Evolutionary conservation across 257 asterid species (phyloP), one percentile per base, ranked within the genome.

Genomic region (Petrea volubilis): DNA sequence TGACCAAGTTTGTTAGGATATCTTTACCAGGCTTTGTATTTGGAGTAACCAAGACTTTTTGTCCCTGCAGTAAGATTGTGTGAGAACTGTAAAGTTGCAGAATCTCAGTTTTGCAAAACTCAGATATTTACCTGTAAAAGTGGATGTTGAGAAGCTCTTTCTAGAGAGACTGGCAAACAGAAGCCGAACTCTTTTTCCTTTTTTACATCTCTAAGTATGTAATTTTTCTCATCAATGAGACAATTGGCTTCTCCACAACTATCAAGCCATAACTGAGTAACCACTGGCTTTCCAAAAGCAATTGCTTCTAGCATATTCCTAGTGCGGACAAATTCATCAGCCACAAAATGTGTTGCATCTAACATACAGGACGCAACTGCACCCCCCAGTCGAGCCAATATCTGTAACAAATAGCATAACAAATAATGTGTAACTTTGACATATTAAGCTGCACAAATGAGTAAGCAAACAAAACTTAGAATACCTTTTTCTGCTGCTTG

Each of bases 291-390:
- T 47, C 97, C 97, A 44, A 34, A 79, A 67, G 99, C 96, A 88
- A 94, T 94, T 67, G 97, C 97, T 84, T 94, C 99, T 67, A 94
- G 79, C 96, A 94, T 89, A 76, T 91, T 94, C 80, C 90, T 83
- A 13, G 99, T 94, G 60, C 99, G 96, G 55, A 87, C 91, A 86
- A 94, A 94, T 73, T 89, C 87, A 81, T 91, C 97, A 20, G 96
- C 90, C 68, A 94, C 86, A 69, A 95, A 95, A 75, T 95, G 99
- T 14, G 99, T 81, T 51, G 98, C 98, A n/a, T 95, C 91, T 36
- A 89, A 84, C 83, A 90, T 83, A 36, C 86, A 88, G 44, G 94
- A 80, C 38, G 85, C 88, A 69, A 68, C 85, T 62, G 83, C 81
- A 71, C 94, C 96, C 40, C 99, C 97, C 68, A 95, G 75, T 64